Evolutionary conservation across 2,329 filamentous ascomycete species (phyloP), one percentile per base, ranked within the genome.

Genomic region (Colletotrichum destructivum): DNA sequence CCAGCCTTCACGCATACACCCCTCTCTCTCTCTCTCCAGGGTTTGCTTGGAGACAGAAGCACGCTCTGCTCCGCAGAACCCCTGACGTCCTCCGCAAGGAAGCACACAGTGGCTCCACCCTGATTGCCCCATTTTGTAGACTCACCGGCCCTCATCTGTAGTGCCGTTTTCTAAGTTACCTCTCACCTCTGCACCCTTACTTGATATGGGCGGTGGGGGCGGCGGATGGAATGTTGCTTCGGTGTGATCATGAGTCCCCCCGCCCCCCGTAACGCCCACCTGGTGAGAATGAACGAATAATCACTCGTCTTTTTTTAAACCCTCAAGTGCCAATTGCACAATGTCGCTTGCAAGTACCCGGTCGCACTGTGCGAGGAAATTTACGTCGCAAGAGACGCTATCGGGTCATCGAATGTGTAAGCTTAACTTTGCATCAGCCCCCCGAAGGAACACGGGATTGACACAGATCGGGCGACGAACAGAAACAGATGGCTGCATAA

Each of bases 131-230:
- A 59, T 69, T 42, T 54, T 57, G 57, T 69, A 71, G 57, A 68
- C 69, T 71, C 64, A 71, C 52, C 46, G 64, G 69, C 59, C 52
- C 46, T 71, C 54, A 59, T 47, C 59, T 46, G 69, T 65, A 26
- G 65, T 52, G 54, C 21, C 21, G 40, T 60, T 54, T 52, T 13
- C 16, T 35, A 26, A 26, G 26, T 26, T 26, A 26, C 4, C 26
- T 26, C 3, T 26, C 26, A 26, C 26, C 26, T 26, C 21, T 18
- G 57, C 38, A 42, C 23, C 12, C 18, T 42, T 26, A 26, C 26
- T 26, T 26, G 8, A 23, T 60, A 21, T 35, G 56, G 49, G 40
- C 55, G 54, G 26, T 8, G 40, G 49, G 23, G 44, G 38, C 13
- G 31, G 12, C 21, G 49, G 18, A 21, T 44, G 47, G n/a, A 49